These are phyloP conservation scores for Didymellaceae sp. DNA, from an alignment of 2,329 filamentous ascomycete genomes.

Conservation along the genomic window DNA sequence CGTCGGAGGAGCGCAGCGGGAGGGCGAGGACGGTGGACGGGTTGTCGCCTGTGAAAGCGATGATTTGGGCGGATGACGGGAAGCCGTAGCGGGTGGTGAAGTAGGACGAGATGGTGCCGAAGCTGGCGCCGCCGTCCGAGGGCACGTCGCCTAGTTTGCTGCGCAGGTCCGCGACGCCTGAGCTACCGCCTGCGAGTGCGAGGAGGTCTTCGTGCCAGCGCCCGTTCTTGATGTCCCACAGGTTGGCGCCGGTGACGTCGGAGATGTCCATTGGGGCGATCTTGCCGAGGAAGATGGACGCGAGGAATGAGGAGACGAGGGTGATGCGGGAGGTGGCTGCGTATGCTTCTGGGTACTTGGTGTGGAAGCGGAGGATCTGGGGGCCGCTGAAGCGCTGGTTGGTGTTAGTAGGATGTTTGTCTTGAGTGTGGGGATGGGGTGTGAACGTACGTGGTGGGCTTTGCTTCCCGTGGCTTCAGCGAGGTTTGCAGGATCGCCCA, in stretches of 20 bases:
- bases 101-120: conserved; percentile 79
- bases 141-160: conserved; percentile 81
- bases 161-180: conserved; percentile 68
- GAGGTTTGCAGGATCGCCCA: conserved; percentile 72
- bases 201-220: conserved; percentile 78
- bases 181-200: conserved; percentile 65
- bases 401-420: conserved; percentile 7
- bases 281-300: conserved; percentile 83
- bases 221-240: conserved; percentile 85
- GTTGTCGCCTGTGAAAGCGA: conserved; percentile 94
- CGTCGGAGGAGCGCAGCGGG: conserved; percentile 84
- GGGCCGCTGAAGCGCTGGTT: conserved; percentile 92
- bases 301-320: conserved; percentile 93
- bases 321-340: conserved; percentile 82
- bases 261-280: conserved; percentile 91
- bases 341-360: conserved; percentile 82
- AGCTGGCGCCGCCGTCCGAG: conserved; percentile 77
- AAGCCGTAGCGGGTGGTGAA: conserved; percentile 83
- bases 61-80: conserved; percentile 73
- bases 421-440: neutral
- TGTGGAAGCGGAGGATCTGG: conserved; percentile 88
- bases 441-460: conserved; percentile 81
- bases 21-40: conserved; percentile 92
- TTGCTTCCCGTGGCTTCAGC: conserved; percentile 86
- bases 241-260: conserved; percentile 95